These are phyloP conservation scores for Fusarium sp. DNA, from an alignment of 2,329 filamentous ascomycete genomes.

Conservation along the genomic window DNA sequence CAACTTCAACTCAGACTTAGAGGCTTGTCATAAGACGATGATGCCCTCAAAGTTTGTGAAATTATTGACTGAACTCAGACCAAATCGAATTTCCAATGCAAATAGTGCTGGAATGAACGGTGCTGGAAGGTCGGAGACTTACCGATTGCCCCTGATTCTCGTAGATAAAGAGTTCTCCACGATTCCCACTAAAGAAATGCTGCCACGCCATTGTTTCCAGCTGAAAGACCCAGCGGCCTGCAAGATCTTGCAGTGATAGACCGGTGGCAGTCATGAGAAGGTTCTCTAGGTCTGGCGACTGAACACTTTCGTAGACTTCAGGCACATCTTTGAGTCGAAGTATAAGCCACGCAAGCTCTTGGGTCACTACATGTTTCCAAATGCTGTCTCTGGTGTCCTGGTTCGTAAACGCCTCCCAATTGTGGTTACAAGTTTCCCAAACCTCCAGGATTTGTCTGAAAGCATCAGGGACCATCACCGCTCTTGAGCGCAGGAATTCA, in stretches of 20 bases:
- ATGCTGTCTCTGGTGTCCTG: neutral
- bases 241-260: neutral
- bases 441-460: neutral
- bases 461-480: neutral
- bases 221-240: neutral
- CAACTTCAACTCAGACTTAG: neutral
- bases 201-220: neutral
- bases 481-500: neutral
- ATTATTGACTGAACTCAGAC: neutral
- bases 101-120: neutral
- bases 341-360: conserved; percentile 9
- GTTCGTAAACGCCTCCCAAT: too few relatives aligned
- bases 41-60: neutral
- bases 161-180: conserved; percentile 1
- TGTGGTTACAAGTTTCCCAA: too few relatives aligned
- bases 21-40: neutral
- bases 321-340: neutral
- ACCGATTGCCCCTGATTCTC: neutral
- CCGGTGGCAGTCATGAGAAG: neutral
- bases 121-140: neutral
- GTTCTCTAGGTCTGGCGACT: neutral
- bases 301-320: neutral
- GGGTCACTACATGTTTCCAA: neutral
- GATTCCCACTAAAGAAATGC: neutral
- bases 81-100: neutral